phyloP scores from a whole-genome alignment of 192 early-diverging fungal genomes.

The Hyaloraphidium curvatum region DNA sequence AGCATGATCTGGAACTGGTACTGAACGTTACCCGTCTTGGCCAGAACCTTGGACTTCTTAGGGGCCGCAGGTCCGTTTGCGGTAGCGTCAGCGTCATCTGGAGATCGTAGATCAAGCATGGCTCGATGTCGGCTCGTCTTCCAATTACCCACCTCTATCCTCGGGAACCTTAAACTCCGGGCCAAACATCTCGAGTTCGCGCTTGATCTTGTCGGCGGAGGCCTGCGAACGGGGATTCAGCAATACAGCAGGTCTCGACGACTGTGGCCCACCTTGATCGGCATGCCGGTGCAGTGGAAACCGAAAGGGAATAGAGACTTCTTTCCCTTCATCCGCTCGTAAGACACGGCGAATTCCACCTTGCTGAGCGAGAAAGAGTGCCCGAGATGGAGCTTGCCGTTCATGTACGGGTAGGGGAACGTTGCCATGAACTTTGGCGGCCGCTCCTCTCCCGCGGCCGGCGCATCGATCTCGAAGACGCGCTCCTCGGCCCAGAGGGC shows the following conservation, averaged over 20 bases:
- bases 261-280: conserved; percentile 63
- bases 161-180: conserved; percentile 36
- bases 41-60: conserved; percentile 62
- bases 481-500: conserved; percentile 52
- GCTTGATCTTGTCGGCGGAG: conserved; percentile 66
- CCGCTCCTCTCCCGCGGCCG: conserved; percentile 31
- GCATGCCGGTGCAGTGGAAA: conserved; percentile 99
- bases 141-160: conserved; percentile 7
- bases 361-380: conserved; percentile 95
- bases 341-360: conserved; percentile 86
- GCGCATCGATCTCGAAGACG: conserved; percentile 75
- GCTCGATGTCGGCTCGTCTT: background rate
- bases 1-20: conserved; percentile 98
- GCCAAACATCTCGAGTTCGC: conserved; percentile 71
- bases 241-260: conserved; percentile 1
- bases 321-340: conserved; percentile 86
- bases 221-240: conserved; percentile 24
- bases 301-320: conserved; percentile 81
- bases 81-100: background rate
- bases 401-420: conserved; percentile 96
- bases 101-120: conserved; percentile 3
- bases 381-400: conserved; percentile 78
- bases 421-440: conserved; percentile 87
- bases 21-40: conserved; percentile 63
- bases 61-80: background rate